Percentiles rank a stretch among this genome's conserved stretches.
Conservation (phyloP, 2,329 filamentous ascomycete genomes). For the Colletotrichum spinosum region DNA sequence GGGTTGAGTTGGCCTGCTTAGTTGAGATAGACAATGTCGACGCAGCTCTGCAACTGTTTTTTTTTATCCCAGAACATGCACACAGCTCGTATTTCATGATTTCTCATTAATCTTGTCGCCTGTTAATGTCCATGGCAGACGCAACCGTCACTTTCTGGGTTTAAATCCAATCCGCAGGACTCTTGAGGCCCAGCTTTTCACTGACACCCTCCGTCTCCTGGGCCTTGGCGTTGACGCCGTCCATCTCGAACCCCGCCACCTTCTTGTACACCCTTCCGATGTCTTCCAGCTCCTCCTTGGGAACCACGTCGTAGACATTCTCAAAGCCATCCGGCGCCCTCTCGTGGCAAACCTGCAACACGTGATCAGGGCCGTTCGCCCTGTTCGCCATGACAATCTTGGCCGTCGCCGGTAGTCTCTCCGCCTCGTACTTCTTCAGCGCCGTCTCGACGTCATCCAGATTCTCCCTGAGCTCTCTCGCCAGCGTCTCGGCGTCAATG, state of each 20-base stretch:
- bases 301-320: conserved; percentile 24
- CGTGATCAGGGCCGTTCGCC: conserved; percentile 24
- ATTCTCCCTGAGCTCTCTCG: conserved; percentile 5
- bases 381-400: conserved; percentile 22
- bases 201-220: conserved; percentile 9
- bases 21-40: too few relatives aligned
- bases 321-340: conserved; percentile 18
- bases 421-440: conserved; percentile 20
- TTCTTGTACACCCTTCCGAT: conserved; percentile 23
- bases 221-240: conserved; percentile 19
- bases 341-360: conserved; percentile 24
- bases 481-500: conserved; percentile 25
- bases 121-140: too few relatives aligned
- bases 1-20: too few relatives aligned
- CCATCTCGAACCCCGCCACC: conserved; percentile 30
- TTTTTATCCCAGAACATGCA: too few relatives aligned
- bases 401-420: conserved; percentile 22
- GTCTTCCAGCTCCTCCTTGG: conserved; percentile 16
- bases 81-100: too few relatives aligned
- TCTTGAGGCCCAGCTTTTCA: conserved; percentile 7
- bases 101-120: too few relatives aligned
- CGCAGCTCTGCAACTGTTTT: too few relatives aligned
- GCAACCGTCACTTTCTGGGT: too few relatives aligned
- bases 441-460: conserved; percentile 3
- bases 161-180: conserved; percentile 7